Conservation (phyloP, 2,329 filamentous ascomycete genomes). For the Xylariomycetidae sp. region DNA sequence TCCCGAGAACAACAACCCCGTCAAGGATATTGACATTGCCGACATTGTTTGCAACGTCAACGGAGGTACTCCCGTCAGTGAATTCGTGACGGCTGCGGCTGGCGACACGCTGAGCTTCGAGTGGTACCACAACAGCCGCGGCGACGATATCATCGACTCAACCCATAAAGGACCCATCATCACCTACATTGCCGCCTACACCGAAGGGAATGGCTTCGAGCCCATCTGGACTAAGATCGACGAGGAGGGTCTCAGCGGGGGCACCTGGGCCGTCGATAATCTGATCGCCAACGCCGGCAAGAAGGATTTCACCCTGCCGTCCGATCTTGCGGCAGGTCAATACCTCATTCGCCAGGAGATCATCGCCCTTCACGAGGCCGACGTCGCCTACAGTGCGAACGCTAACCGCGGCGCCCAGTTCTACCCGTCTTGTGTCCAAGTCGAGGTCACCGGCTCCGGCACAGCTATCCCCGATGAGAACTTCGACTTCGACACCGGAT, state of each 20-base stretch:
- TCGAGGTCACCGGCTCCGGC: slow-evolving; percentile 53
- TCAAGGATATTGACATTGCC: slow-evolving; percentile 39
- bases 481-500: slow-evolving; percentile 48
- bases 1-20: slow-evolving; percentile 38
- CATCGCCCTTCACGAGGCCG: slow-evolving; percentile 47
- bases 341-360: slow-evolving; percentile 53
- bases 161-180: slow-evolving; percentile 50
- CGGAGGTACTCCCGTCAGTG: slow-evolving; percentile 28
- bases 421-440: slow-evolving; percentile 56
- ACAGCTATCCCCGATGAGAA: slow-evolving; percentile 37
- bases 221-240: slow-evolving; percentile 47
- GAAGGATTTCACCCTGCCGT: slow-evolving; percentile 43
- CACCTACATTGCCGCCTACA: slow-evolving; percentile 46
- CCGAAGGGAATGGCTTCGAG: slow-evolving; percentile 37
- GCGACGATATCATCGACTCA: slow-evolving; percentile 48
- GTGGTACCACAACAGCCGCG: slow-evolving; percentile 46
- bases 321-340: slow-evolving; percentile 41
- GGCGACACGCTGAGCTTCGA: slow-evolving; percentile 44
- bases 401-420: slow-evolving; percentile 43
- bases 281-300: slow-evolving; percentile 46
- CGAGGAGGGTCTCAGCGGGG: slow-evolving; percentile 26
- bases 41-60: slow-evolving; percentile 42
- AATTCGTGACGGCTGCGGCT: slow-evolving; percentile 38
- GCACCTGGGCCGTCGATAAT: slow-evolving; percentile 39
- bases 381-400: slow-evolving; percentile 25